Base-by-base conservation (phyloP, 2,329 filamentous ascomycete species). In the Colletotrichum liriopes region DNA sequence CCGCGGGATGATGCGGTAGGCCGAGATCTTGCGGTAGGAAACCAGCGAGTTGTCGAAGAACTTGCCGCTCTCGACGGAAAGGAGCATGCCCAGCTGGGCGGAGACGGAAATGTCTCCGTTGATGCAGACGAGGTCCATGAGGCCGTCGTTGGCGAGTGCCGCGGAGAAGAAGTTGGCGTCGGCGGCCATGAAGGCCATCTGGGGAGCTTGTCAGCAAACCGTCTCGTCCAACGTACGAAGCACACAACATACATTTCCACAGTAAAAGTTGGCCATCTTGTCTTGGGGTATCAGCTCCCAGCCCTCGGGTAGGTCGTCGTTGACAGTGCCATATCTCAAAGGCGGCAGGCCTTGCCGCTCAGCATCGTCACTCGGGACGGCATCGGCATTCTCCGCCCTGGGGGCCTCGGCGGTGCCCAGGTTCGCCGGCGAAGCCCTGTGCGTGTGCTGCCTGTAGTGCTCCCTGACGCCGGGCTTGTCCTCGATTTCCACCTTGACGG, bases 121-220 rank as follows among this genome's bases (percentile, higher is more conserved):
- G 73, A 97, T 91, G 62, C 90, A 93, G 70, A 98, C 87, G 14
- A 98, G 86, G 80, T 99, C 96, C 84, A 98, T 90, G 74, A 92
- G 88, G 14, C 96, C 96, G 78, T 99, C 96, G 55, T 91, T 91
- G 18, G 95, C 93, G 11, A 96, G 87, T 0, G 96, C 89, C 1
- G 94, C 92, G 35, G 94, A 87, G 86, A 97, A 99, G 85, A 98
- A 97, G 78, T 95, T 94, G 71, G 92, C 88, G 75, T 96, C 92
- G 16, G 94, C 88, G 0, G 95, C 92, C 94, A 99, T 96, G 82
- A 93, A 97, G 32, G 93, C 91, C 92, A 98, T 97, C 91, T 93
- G 65, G 12, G 12, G 12, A 9, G 11, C 18, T 43, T 29, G 65
- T 76, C 56, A 79, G 73, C 52, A 45, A 23, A 23, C 9, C 32